Conservation (phyloP, 352 stramenopile genomes). For the Pythium coloratum region DNA sequence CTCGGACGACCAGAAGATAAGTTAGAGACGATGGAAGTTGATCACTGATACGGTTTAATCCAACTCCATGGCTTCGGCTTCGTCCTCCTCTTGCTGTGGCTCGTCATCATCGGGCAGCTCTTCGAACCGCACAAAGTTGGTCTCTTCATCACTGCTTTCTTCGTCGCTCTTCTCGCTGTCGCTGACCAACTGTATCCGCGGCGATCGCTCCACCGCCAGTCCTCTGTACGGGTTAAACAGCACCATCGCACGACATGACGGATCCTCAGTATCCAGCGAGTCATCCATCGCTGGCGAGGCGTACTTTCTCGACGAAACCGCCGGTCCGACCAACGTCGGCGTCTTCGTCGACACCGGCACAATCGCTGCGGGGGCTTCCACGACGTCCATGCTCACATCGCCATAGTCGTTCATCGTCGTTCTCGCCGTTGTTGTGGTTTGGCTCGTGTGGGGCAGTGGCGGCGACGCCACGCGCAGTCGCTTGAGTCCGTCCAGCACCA, state of each 20-base stretch:
- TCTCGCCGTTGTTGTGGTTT: not conserved
- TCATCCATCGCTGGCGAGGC: conserved; percentile 11
- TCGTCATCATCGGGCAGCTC: conserved; percentile 61
- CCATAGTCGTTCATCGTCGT: conserved; percentile 14
- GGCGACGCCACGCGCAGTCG: conserved; percentile 68
- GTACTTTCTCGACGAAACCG: conserved; percentile 6
- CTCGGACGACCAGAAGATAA: not conserved
- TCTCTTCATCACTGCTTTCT: conserved; percentile 25
- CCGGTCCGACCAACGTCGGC: conserved; percentile 7
- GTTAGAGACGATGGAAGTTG: not conserved
- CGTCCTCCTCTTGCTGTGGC: conserved; percentile 11
- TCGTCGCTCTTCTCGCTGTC: conserved; percentile 31
- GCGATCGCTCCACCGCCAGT: conserved; percentile 20
- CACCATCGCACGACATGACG: conserved; percentile 42
- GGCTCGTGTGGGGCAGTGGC: conserved; percentile 6
- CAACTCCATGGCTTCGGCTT: conserved; percentile 66
- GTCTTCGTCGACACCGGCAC: conserved; percentile 3
- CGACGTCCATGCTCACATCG: conserved; percentile 41
- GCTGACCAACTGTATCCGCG: conserved; percentile 54
- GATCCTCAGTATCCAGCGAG: conserved; percentile 20
- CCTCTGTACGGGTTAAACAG: conserved; percentile 48
- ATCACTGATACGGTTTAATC: conserved; percentile 35
- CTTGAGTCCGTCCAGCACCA: conserved; percentile 65
- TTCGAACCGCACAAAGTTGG: conserved; percentile 64
- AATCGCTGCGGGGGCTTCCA: conserved; percentile 17